Evolutionary conservation across 2,329 filamentous ascomycete genomes (phyloP).

Genomic region (Phyllosticta capitalensis): DNA sequence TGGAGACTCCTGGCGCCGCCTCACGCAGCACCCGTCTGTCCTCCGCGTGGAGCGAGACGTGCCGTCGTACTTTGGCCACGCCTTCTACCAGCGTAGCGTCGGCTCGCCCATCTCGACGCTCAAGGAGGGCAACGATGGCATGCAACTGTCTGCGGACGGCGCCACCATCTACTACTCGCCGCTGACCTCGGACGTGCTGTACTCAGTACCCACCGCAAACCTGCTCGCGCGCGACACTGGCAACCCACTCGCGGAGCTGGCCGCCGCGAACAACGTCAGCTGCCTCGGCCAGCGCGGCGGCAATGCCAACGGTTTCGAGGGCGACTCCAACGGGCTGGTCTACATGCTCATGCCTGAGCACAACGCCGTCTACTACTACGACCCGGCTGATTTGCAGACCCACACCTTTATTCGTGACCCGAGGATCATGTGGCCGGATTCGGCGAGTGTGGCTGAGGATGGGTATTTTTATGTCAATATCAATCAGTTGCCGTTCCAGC

Average conservation of each 20-base stretch:
- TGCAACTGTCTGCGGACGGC: conserved; percentile 39
- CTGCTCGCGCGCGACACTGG: conserved; percentile 29
- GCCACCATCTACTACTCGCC: conserved; percentile 37
- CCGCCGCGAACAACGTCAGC: conserved; percentile 38
- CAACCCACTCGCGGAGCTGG: conserved; percentile 34
- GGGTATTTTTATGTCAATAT: conserved; percentile 40
- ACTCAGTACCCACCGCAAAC: conserved; percentile 34
- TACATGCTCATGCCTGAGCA: conserved; percentile 41
- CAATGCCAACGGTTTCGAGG: conserved; percentile 42
- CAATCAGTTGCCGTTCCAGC: conserved; percentile 41
- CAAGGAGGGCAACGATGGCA: conserved; percentile 40
- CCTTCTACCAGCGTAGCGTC: conserved; percentile 31
- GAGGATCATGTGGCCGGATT: conserved; percentile 41
- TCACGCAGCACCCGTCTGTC: conserved; percentile 30
- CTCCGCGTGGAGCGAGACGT: conserved; percentile 33
- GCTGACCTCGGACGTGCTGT: conserved; percentile 35
- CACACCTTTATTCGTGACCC: conserved; percentile 37
- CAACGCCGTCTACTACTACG: conserved; percentile 37
- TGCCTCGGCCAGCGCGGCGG: conserved; percentile 39
- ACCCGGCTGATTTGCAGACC: conserved; percentile 33
- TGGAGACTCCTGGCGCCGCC: conserved; percentile 39
- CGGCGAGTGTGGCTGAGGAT: conserved; percentile 19
- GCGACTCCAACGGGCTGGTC: conserved; percentile 39
- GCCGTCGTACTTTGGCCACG: conserved; percentile 37
- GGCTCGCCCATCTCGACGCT: conserved; percentile 27